Base-by-base conservation (phyloP, 257 asterid genomes). In the Cinchona pubescens region DNA sequence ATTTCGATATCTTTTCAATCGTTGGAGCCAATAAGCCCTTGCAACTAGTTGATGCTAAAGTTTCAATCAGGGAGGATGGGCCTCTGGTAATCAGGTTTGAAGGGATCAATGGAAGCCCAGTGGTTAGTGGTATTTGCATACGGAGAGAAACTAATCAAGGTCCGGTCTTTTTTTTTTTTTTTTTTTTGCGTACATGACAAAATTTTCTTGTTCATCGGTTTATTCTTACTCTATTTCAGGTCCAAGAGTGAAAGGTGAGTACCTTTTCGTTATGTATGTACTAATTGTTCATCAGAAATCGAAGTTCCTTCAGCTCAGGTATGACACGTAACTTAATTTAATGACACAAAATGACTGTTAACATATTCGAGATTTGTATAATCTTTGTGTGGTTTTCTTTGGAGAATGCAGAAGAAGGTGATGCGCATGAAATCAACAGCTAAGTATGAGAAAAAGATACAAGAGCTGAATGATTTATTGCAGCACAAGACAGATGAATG, bases 21-120 rank as follows among this genome's bases (percentile, higher is more conserved):
- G 96, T 91, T 73, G 99, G 99, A 73, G 85, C 97, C 83, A 91
- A 92, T 83, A 95, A 87, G 76, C 96, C 99, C 38, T 84, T 95
- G 85, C 98, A 91, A 80, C 77, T 91, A 71, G 87, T 91, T 69
- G 97, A 85, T 79, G 80, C 89, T 67, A 85, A 90, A 82, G 90
- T 89, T 79, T 82, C 86, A 40, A 70, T 92, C 42, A 91, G 88
- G 84, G 96, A 88, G 71, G 87, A 86, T 72, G 93, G 91, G 56
- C 61, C 79, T 51, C 88, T 92, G 72, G 79, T 76, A 67, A 79
- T 95, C 71, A 87, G 87, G 78, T 95, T 92, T 82, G 98, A 92
- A 80, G 97, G 97, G 66, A 63, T 88, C 58, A 80, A 60, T 77
- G 99, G 98, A 61, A 90, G 91, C 73, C 98, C 99, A 15, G 72